Conservation (phyloP, 176 grass and related monocot genomes). For the Carex littledalei region DNA sequence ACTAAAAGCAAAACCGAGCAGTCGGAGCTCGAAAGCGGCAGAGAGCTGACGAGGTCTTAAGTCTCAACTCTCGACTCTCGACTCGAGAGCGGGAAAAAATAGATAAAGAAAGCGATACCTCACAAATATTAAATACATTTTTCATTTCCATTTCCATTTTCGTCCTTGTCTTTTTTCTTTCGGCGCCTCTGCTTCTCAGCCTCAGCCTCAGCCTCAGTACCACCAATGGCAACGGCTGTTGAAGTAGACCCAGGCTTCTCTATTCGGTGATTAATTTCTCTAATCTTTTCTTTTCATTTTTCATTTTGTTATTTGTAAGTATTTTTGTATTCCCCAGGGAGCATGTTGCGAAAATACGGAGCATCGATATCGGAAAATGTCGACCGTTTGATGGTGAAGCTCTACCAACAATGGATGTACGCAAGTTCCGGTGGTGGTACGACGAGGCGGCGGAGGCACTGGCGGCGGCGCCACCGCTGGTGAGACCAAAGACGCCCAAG, state of each 20-base stretch:
- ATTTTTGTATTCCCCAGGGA: conserved; percentile 8
- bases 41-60: neutral
- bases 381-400: conserved; percentile 28
- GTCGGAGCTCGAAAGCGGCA: neutral
- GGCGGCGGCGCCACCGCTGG: neutral
- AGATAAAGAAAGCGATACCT: conserved; percentile 1
- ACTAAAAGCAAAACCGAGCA: neutral
- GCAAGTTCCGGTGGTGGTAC: conserved; percentile 33
- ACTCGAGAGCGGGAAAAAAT: conserved; percentile 25
- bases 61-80: neutral
- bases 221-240: neutral
- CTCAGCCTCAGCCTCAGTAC: neutral
- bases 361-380: conserved; percentile 22
- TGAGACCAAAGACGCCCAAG: conserved; percentile 19
- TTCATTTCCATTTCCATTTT: neutral
- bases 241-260: conserved; percentile 19
- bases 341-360: conserved; percentile 27
- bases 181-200: neutral
- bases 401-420: conserved; percentile 17
- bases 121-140: neutral
- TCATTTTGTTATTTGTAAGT: neutral
- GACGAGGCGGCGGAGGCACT: conserved; percentile 11
- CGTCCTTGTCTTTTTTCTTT: neutral
- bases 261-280: conserved; percentile 5
- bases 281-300: neutral